Evolutionary conservation across 2,329 filamentous ascomycete species (phyloP), one percentile per base, ranked within the genome.

Genomic region (Neofusicoccum ribis): DNA sequence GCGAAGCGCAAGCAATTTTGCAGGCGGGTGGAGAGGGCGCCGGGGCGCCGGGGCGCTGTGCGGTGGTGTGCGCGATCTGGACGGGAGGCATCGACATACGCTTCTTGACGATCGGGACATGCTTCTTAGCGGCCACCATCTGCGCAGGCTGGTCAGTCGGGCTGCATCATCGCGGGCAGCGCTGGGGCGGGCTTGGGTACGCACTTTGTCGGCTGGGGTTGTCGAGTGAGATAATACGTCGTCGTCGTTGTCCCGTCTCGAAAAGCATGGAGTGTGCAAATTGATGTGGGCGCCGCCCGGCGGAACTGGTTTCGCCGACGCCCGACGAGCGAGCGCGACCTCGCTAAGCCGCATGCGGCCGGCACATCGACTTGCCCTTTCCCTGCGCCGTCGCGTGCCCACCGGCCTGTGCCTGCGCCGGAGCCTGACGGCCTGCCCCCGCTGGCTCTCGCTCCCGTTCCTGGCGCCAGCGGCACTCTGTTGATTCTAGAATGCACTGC

Each of bases 71-170:
- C 41, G 43, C 7, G 7, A 47, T 34, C 31, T 59, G 41, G n/a
- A 36, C 14, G 56, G 8, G 41, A 59, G 67, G 67, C 41, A 43
- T 65, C 52, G 78, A 93, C 92, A 81, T 94, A 96, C 93, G 93
- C 93, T 99, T 99, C 92, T 99, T 99, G 81, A 99, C 92, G 88
- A 99, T 99, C 80, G 93, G 90, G 81, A 98, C 89, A 85, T 98
- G 95, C 88, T 96, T 96, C 91, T 96, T 96, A 85, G 94, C 91
- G 90, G 93, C 88, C 88, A 94, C 93, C 95, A 98, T 98, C 93
- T 94, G 70, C 11, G 39, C 47, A 52, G 47, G 36, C 37, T 15
- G 62, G 65, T 77, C 65, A 77, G 73, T 68, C 68, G 41, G 34
- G 66, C 67, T 63, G 65, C 54, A 63, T 49, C 20, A 54, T 62